These are phyloP conservation scores for Hymenoscyphus scutula DNA, from an alignment of 2,329 filamentous ascomycete genomes.

Conservation along the genomic window DNA sequence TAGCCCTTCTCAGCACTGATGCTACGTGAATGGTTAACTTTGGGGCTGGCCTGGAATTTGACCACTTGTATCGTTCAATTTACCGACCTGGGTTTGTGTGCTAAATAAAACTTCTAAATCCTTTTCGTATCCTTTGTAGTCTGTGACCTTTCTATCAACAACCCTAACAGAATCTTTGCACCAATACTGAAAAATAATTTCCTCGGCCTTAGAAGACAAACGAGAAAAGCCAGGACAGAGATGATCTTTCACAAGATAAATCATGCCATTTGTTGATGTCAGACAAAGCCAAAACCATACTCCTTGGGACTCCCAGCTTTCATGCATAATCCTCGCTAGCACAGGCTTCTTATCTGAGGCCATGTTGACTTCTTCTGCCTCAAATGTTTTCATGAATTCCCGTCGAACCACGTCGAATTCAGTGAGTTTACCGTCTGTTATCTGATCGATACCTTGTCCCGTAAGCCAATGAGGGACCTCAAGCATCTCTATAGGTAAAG, in stretches of 20 bases:
- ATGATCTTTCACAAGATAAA: conserved; percentile 29
- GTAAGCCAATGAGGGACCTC: conserved; percentile 38
- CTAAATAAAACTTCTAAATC: conserved; percentile 20
- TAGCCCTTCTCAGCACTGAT: no score
- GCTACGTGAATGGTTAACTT: no score
- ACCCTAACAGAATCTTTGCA: conserved; percentile 27
- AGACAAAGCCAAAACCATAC: conserved; percentile 36
- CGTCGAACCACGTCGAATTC: conserved; percentile 25
- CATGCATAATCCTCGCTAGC: conserved; percentile 28
- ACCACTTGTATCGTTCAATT: no score
- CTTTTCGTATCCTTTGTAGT: conserved; percentile 19
- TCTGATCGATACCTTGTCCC: conserved; percentile 24
- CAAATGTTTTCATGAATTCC: conserved; percentile 31
- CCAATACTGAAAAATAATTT: conserved; percentile 27
- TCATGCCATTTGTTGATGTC: conserved; percentile 30
- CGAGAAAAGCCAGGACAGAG: conserved; percentile 29
- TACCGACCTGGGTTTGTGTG: conserved; percentile 13
- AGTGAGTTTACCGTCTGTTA: conserved; percentile 20
- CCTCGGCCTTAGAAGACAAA: conserved; percentile 23
- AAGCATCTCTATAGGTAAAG: conserved; percentile 34
- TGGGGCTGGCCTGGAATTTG: no score
- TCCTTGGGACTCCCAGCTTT: conserved; percentile 31
- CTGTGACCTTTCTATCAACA: conserved; percentile 19
- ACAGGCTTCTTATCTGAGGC: conserved; percentile 14
- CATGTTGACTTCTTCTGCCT: conserved; percentile 26